These are phyloP conservation scores for Myxozyma monticola DNA, from an alignment of 805 yeast genomes.

Conservation along the genomic window DNA sequence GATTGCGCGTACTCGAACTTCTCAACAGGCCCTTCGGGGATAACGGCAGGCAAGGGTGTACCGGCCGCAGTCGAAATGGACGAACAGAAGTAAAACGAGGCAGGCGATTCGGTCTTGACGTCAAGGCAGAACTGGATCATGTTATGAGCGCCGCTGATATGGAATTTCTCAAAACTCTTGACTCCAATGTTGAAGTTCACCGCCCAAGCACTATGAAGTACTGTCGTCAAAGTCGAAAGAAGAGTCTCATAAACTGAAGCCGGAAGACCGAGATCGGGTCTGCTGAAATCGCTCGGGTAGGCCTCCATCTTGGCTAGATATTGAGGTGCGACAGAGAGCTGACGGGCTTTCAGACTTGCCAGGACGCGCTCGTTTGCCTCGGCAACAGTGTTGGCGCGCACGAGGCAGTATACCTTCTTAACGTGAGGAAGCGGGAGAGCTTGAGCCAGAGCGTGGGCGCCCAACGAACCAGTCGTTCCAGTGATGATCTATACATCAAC, in stretches of 20 bases:
- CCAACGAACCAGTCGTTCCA: constrained; percentile 25
- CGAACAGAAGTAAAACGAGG: constrained; percentile 22
- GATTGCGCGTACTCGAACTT: constrained; percentile 14
- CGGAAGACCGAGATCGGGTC: constrained; percentile 17
- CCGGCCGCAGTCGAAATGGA: constrained; percentile 20
- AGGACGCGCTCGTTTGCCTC: constrained; percentile 15
- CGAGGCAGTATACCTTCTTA: constrained; percentile 20
- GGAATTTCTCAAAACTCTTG: constrained; percentile 17
- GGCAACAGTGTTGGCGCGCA: constrained; percentile 11
- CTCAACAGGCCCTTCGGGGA: constrained; percentile 10
- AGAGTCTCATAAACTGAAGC: constrained; percentile 1
- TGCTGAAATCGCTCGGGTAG: constrained; percentile 12
- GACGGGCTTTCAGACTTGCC: background rate
- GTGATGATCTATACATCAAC: constrained; percentile 13
- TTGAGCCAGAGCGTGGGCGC: constrained; percentile 17
- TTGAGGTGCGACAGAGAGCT: background rate
- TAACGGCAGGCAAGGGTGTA: constrained; percentile 19
- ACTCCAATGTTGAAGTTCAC: constrained; percentile 24
- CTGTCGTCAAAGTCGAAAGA: constrained; percentile 4
- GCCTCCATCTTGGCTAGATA: constrained; percentile 8
- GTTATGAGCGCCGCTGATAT: constrained; percentile 21
- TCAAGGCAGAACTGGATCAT: constrained; percentile 18
- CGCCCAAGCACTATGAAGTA: constrained; percentile 27
- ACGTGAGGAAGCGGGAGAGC: constrained; percentile 8
- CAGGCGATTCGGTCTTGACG: constrained; percentile 2